Evolutionary conservation across 2,329 filamentous ascomycete genomes (phyloP).

Genomic region (Aureobasidium namibiae): DNA sequence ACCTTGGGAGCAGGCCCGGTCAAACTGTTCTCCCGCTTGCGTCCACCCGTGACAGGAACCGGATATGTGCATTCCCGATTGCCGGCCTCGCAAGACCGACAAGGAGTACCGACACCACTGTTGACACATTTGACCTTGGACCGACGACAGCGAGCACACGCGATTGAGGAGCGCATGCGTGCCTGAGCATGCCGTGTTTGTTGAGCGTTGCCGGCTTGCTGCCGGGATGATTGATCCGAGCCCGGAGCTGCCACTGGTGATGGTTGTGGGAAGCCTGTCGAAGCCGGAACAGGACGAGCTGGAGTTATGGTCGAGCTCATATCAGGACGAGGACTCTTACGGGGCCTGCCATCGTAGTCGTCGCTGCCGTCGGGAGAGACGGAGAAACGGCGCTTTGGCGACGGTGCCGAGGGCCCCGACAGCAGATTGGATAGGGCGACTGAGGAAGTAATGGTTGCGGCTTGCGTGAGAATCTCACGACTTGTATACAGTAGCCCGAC

Average conservation of each 20-base stretch:
- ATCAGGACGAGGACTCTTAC: conserved; percentile 10
- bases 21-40: conserved; percentile 12
- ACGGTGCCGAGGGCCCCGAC: conserved; percentile 8
- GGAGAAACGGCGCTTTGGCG: conserved; percentile 11
- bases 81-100: conserved; percentile 64
- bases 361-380: conserved; percentile 10
- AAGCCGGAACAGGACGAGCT: background rate
- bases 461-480: conserved; percentile 12
- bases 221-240: background rate
- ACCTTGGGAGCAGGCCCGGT: background rate
- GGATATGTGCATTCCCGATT: conserved; percentile 68
- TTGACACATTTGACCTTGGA: conserved; percentile 88
- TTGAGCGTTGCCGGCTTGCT: background rate
- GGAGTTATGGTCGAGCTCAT: background rate
- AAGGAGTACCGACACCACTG: conserved; percentile 60
- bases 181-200: conserved; percentile 12
- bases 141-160: conserved; percentile 65
- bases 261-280: background rate
- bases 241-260: background rate
- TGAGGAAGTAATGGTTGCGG: conserved; percentile 13
- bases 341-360: conserved; percentile 6
- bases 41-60: conserved; percentile 35
- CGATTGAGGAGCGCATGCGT: conserved; percentile 68
- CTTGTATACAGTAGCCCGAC: background rate
- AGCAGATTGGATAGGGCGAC: conserved; percentile 11